These are phyloP conservation scores for Pythium biforme DNA, from an alignment of 352 stramenopile genomes.

Conservation along the genomic window DNA sequence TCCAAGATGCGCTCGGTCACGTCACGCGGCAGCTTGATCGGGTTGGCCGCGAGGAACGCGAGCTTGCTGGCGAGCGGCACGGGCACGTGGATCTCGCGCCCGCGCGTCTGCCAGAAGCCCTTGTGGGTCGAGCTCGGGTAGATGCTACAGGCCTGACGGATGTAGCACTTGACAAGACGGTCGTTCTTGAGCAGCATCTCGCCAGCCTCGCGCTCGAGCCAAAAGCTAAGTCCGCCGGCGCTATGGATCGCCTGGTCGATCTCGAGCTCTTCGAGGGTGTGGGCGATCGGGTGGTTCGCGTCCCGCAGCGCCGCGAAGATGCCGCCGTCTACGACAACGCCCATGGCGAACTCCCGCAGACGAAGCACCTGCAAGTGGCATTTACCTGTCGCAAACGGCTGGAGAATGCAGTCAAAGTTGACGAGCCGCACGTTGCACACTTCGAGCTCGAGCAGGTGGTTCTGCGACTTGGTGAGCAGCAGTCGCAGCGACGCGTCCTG, in stretches of 20 bases:
- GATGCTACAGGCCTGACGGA: conserved; percentile 20
- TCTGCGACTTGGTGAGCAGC: conserved; percentile 15
- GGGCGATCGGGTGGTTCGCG: conserved; percentile 14
- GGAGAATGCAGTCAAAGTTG: conserved; percentile 22
- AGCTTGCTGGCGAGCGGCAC: not conserved
- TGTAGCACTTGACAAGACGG: conserved; percentile 18
- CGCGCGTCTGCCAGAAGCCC: conserved; percentile 19
- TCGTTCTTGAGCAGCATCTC: conserved; percentile 25
- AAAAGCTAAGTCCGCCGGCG: conserved; percentile 19
- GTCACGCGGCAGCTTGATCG: conserved; percentile 18
- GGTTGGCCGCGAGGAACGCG: conserved; percentile 8
- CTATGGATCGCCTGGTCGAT: conserved; percentile 22
- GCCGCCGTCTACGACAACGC: conserved; percentile 11
- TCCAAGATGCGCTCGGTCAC: conserved; percentile 13
- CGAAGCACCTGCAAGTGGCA: conserved; percentile 13
- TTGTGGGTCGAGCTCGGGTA: conserved; percentile 17
- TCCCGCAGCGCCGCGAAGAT: conserved; percentile 17
- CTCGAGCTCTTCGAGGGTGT: conserved; percentile 18
- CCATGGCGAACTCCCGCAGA: conserved; percentile 20
- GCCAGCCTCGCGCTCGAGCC: conserved; percentile 20
- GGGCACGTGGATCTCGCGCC: conserved; percentile 8
- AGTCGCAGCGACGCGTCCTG: conserved; percentile 11
- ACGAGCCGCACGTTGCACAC: conserved; percentile 17
- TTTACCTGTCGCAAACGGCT: not conserved
- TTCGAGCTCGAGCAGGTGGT: conserved; percentile 16